Percentiles rank a stretch among this genome's conserved stretches.
These are phyloP conservation scores for Salvia sclarea DNA, from an alignment of 305 asterid genomes.

Conservation along the genomic window DNA sequence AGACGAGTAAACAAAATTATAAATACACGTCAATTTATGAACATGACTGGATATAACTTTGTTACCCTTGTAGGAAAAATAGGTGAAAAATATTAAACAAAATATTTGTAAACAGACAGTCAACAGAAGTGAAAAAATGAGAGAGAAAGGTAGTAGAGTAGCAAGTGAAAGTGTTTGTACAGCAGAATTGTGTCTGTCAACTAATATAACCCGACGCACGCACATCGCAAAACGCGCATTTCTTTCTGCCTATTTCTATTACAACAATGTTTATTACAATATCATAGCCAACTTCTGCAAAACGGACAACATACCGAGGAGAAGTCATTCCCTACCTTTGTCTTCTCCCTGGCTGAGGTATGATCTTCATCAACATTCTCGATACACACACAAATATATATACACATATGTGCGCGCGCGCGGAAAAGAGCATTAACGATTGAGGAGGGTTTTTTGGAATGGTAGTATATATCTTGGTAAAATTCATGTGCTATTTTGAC, in stretches of 20 bases:
- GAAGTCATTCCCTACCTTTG: not conserved
- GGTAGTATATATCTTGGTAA: not conserved
- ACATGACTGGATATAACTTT: not conserved
- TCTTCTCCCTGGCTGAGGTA: conserved; percentile 30
- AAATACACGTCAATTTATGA: not conserved
- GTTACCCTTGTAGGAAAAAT: not conserved
- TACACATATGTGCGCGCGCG: not conserved
- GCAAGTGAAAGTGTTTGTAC: not conserved
- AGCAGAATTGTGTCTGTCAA: conserved; percentile 29
- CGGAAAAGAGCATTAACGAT: not conserved
- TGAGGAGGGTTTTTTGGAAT: not conserved
- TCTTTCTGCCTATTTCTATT: not conserved
- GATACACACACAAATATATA: not conserved
- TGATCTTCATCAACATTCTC: conserved; percentile 16
- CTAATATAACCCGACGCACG: conserved; percentile 26
- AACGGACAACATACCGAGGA: not conserved
- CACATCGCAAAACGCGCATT: conserved; percentile 21
- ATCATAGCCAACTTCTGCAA: conserved; percentile 9
- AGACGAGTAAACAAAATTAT: not conserved
- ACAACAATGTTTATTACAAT: not conserved
- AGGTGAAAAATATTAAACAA: not conserved
- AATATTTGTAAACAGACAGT: not conserved
- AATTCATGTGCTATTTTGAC: not conserved
- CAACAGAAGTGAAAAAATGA: too few species aligned
- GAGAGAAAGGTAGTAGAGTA: not conserved